Evolutionary conservation across 768 basidiomycete genomes (phyloP).

Genomic region (Leccinum ochraceum): DNA sequence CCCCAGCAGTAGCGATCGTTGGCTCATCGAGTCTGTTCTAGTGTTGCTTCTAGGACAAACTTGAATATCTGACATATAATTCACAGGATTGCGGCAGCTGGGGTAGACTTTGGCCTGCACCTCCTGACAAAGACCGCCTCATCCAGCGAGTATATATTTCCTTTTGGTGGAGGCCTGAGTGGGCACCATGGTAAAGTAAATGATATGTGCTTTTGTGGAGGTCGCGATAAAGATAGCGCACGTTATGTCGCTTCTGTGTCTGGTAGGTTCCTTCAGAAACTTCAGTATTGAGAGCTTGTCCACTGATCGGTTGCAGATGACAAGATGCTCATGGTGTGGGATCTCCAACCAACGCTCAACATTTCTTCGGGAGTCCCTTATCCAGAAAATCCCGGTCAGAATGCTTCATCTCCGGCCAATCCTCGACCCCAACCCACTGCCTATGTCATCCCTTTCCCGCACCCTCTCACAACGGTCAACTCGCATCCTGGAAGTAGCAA

Average conservation of each 20-base stretch:
- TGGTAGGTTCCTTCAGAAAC: conserved; percentile 40
- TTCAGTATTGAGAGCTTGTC: background rate
- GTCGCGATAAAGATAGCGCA: conserved; percentile 62
- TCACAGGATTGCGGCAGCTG: conserved; percentile 64
- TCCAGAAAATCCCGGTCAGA: conserved; percentile 34
- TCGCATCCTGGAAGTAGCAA: conserved; percentile 74
- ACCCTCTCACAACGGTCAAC: conserved; percentile 67
- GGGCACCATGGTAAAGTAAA: conserved; percentile 81
- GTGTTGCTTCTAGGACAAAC: conserved; percentile 2
- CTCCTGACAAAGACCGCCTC: conserved; percentile 58
- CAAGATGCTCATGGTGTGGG: conserved; percentile 86
- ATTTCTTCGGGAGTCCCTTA: conserved; percentile 40
- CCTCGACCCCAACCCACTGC: conserved; percentile 71
- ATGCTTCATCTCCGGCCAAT: conserved; percentile 30
- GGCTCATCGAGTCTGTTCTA: conserved; percentile 68
- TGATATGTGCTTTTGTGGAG: conserved; percentile 80
- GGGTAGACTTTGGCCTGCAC: conserved; percentile 69
- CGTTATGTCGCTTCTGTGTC: conserved; percentile 83
- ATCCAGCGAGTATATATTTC: conserved; percentile 53
- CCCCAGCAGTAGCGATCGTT: conserved; percentile 61
- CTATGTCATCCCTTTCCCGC: conserved; percentile 71
- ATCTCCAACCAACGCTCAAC: conserved; percentile 61
- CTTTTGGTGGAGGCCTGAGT: conserved; percentile 78
- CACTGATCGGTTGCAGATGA: conserved; percentile 52
- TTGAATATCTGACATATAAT: conserved; percentile 9